These are phyloP conservation scores for Penicillium roqueforti DNA, from an alignment of 495 filamentous ascomycete genomes.

Conservation along the genomic window DNA sequence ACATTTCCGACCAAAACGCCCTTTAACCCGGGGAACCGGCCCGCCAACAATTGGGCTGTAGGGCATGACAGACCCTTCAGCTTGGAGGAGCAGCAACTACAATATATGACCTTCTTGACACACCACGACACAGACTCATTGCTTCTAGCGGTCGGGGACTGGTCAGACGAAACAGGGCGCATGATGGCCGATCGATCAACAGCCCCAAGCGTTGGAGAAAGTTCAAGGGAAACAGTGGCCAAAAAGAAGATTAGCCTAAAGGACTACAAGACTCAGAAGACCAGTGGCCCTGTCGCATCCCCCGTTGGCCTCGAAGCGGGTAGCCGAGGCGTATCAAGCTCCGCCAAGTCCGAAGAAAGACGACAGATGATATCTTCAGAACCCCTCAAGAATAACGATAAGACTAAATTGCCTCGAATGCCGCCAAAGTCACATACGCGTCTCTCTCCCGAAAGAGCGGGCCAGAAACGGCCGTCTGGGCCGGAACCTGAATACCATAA, in stretches of 20 bases:
- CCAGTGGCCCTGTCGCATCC: slow-evolving; percentile 22
- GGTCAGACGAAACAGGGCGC: slow-evolving; percentile 49
- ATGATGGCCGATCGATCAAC: slow-evolving; percentile 41
- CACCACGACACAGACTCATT: slow-evolving; percentile 46
- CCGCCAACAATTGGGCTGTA: slow-evolving; percentile 48
- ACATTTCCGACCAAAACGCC: slow-evolving; percentile 44
- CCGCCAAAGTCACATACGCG: slow-evolving; percentile 13
- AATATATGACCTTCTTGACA: slow-evolving; percentile 53
- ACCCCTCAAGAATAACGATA: slow-evolving; percentile 16
- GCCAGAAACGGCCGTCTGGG: slow-evolving; percentile 36
- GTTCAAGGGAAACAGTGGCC: slow-evolving; percentile 16
- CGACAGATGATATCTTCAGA: slow-evolving; percentile 18
- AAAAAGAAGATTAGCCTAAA: slow-evolving; percentile 51
- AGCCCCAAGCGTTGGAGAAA: slow-evolving; percentile 32
- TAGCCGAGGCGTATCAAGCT: slow-evolving; percentile 15
- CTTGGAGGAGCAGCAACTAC: slow-evolving; percentile 47
- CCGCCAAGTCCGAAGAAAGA: slow-evolving; percentile 18
- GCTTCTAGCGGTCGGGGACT: slow-evolving; percentile 47
- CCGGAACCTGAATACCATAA: slow-evolving; percentile 18
- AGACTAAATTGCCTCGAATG: background rate
- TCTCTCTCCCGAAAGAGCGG: slow-evolving; percentile 16
- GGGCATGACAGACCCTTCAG: slow-evolving; percentile 45
- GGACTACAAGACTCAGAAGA: slow-evolving; percentile 49
- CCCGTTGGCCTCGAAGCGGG: slow-evolving; percentile 20
- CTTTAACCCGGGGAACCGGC: slow-evolving; percentile 36